Base-by-base conservation (phyloP, 2,329 filamentous ascomycete genomes). In the Neonectria faginata region DNA sequence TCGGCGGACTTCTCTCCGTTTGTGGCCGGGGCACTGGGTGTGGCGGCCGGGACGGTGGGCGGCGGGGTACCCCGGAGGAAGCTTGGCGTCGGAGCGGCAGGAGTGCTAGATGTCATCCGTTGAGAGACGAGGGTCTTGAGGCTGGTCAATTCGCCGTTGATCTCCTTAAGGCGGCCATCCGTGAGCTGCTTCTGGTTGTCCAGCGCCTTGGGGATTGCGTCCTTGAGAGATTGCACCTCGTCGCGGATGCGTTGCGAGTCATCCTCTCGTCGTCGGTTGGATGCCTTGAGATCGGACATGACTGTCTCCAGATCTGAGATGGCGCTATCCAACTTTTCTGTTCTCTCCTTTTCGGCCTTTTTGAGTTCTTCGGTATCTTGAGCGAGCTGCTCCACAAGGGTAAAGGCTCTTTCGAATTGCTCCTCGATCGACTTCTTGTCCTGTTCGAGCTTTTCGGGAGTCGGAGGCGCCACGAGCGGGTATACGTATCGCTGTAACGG, bases 391-490 rank as follows among this genome's bases (percentile, higher is more conserved):
- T 99, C 96, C 11, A 99, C 90, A 14, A 98, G 86, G 18, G 91
- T 85, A 77, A 99, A 99, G 2, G 95, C 93, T 74, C 92, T 92
- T 72, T 96, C 92, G 79, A 99, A 99, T 64, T 95, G 92, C 68
- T 94, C 94, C 77, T 98, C 94, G 62, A 99, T 94, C 42, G 89
- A 88, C 67, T 93, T 89, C 80, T 99, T 99, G 79, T 99, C 96
- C 77, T 97, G 91, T 75, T 97, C 93, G 10, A 99, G 85, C 76
- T 97, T 94, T 61, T 97, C 94, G 10, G 94, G 93, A 1, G 96
- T 99, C 2, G 96, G 96, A 4, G 96, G 97, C 12, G 94, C 91
- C 65, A 99, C 93, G 29, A 99, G 84, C 45, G 96, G 96, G 68
- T 92, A 88, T 62, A 99, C 89, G 74, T 99, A 99, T 75, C 96